A percentile compares a stretch with the other conserved stretches of the same genome.
Evolutionary conservation across 257 asterid genomes (phyloP).

Genomic region (Fraxinus cuspidata): DNA sequence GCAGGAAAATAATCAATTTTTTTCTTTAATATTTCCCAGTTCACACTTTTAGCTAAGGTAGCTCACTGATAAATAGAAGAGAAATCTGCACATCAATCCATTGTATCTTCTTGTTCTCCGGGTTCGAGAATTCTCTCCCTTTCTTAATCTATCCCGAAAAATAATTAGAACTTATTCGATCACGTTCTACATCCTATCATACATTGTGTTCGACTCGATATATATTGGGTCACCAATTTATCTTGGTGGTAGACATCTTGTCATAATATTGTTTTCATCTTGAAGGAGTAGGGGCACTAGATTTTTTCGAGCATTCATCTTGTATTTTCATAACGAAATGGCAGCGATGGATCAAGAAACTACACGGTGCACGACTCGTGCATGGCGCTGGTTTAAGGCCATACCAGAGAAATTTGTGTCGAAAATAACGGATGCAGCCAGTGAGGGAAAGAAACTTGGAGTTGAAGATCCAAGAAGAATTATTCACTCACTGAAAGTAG

Average conservation of each 20-base stretch:
- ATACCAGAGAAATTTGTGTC: not conserved
- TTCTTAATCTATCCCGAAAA: too few species aligned
- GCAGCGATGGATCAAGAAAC: conserved; percentile 31
- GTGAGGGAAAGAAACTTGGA: conserved; percentile 31
- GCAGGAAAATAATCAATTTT: not conserved
- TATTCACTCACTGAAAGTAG: conserved; percentile 29
- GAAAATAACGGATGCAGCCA: not conserved
- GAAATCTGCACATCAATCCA: not conserved
- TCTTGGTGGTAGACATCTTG: too few species aligned
- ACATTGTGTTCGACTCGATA: not conserved
- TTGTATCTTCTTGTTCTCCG: too few species aligned
- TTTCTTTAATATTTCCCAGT: not conserved
- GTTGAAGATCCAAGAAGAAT: conserved; percentile 26
- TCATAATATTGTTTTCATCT: too few species aligned
- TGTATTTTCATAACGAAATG: conserved; percentile 19
- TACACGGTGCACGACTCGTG: not conserved
- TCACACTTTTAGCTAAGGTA: not conserved
- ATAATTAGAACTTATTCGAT: too few species aligned
- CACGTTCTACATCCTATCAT: too few species aligned
- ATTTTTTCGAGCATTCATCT: too few species aligned
- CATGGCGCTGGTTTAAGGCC: conserved; percentile 20
- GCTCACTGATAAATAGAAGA: not conserved
- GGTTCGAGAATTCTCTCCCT: not conserved
- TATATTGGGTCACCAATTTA: too few species aligned
- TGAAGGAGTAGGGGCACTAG: too few species aligned